Evolutionary conservation across 169 alveolate species (phyloP), one percentile per base, ranked within the genome.

Genomic region (Eimeria acervulina): DNA sequence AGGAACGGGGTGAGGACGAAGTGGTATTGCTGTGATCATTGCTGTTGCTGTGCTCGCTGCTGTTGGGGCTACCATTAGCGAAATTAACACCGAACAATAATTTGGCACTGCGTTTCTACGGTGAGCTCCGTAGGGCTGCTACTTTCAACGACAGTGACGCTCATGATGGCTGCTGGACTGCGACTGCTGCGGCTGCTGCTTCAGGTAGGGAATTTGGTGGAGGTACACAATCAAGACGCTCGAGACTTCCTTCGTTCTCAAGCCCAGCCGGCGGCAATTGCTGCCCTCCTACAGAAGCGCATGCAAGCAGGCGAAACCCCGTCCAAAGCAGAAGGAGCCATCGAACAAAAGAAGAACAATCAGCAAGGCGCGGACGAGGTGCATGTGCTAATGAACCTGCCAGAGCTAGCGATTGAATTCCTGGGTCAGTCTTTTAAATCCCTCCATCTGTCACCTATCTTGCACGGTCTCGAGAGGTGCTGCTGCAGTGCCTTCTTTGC

Each of bases 381-480:
- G 52, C 99, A 98, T 78, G 97, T 98, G 89, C 94, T 98, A 90
- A 98, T 98, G 99, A 98, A 98, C 96, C 96, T 98, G 80, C 99
- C 99, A 13, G 98, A 98, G 96, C 97, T 96, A 70, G 98, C 99
- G 23, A 95, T 98, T 51, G 99, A 98, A 59, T 98, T 98, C 95
- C 97, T 98, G 72, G 99, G 98, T 98, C 31, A 19, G 95, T 42
- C 40, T 47, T 38, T 61, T n/a, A 42, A 31, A 33, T 19, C 40
- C 59, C 10, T n/a, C n/a, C n/a, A n/a, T n/a, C n/a, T 88, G 8
- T 52, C 36, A n/a, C 61, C 19, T 59, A 2, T 7, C 88, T 2
- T 40, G 3, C 31, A 12, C 33, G 15, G n/a, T 23, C 12, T 15
- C 0, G 23, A 26, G 55, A 78, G 38, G 33, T 78, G 63, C 63